Evolutionary conservation across 768 basidiomycete species (phyloP).

Genomic region (Sporobolomyces roseus): DNA sequence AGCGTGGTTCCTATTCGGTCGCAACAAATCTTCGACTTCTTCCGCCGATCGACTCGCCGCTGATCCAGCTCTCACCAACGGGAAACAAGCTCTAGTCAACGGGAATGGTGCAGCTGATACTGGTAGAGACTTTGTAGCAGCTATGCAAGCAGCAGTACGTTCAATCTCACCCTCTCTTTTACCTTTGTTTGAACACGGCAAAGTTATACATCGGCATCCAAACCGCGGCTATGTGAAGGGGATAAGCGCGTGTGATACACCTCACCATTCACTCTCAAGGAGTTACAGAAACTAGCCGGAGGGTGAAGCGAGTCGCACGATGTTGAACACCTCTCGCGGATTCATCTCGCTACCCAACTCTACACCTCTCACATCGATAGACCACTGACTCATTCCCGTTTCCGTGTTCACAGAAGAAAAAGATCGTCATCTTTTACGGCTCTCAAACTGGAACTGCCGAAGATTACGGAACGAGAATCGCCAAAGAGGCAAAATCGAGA

Average conservation of each 20-base stretch:
- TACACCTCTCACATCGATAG: neutral
- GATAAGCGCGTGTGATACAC: too few species aligned
- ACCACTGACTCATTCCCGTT: neutral
- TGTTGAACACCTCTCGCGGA: neutral
- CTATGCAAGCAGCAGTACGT: constrained; percentile 30
- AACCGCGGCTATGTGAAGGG: too few species aligned
- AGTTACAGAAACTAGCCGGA: too few species aligned
- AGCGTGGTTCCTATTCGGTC: constrained; percentile 20
- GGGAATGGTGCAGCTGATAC: constrained; percentile 11
- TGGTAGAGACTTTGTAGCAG: constrained; percentile 34
- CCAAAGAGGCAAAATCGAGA: constrained; percentile 95
- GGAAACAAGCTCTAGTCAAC: neutral
- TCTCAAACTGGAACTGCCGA: constrained; percentile 98
- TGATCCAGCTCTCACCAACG: neutral
- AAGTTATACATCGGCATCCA: too few species aligned
- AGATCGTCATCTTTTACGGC: constrained; percentile 93
- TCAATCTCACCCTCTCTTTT: neutral
- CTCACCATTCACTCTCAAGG: too few species aligned
- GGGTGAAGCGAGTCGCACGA: too few species aligned
- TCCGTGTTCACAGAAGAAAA: constrained; percentile 69
- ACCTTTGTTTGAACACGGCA: neutral
- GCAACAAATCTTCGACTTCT: neutral
- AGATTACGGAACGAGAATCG: constrained; percentile 90
- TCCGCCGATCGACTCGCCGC: constrained; percentile 12
- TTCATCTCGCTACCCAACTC: neutral